Percentiles rank a stretch among this genome's conserved stretches.
phyloP scores from a whole-genome alignment of 2,329 filamentous ascomycete species.

The Pseudonectria buxi region DNA sequence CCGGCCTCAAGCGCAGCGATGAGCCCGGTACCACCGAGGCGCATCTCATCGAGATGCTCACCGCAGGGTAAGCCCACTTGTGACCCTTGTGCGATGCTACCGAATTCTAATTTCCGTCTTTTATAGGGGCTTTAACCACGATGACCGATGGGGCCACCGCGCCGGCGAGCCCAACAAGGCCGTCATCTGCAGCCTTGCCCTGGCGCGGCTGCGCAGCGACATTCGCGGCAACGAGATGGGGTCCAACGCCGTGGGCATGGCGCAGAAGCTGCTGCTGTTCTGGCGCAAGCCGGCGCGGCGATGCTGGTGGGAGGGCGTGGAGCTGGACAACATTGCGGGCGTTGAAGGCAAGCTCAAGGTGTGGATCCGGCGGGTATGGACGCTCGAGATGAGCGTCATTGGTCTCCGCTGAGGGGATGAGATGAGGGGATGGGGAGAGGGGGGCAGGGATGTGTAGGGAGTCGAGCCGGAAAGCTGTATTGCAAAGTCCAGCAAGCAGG shows the following conservation, averaged over 20 bases:
- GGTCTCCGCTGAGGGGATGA: conserved; percentile 57
- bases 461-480: not conserved
- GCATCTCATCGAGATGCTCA: conserved; percentile 98
- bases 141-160: conserved; percentile 91
- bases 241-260: conserved; percentile 87
- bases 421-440: not conserved
- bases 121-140: conserved; percentile 84
- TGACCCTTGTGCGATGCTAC: too few species aligned
- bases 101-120: conserved; percentile 1
- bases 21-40: conserved; percentile 95
- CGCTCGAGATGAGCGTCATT: conserved; percentile 94
- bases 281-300: conserved; percentile 94
- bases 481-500: not conserved
- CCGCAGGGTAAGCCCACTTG: conserved; percentile 68
- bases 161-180: conserved; percentile 98
- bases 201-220: conserved; percentile 88
- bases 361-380: conserved; percentile 98
- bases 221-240: conserved; percentile 73
- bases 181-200: conserved; percentile 91
- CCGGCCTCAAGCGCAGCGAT: conserved; percentile 87
- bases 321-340: conserved; percentile 81
- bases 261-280: conserved; percentile 93
- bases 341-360: conserved; percentile 91
- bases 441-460: not conserved
- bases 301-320: conserved; percentile 99